Evolutionary conservation across 2,329 filamentous ascomycete species (phyloP).

Genomic region (Coleophoma eucalyptorum): DNA sequence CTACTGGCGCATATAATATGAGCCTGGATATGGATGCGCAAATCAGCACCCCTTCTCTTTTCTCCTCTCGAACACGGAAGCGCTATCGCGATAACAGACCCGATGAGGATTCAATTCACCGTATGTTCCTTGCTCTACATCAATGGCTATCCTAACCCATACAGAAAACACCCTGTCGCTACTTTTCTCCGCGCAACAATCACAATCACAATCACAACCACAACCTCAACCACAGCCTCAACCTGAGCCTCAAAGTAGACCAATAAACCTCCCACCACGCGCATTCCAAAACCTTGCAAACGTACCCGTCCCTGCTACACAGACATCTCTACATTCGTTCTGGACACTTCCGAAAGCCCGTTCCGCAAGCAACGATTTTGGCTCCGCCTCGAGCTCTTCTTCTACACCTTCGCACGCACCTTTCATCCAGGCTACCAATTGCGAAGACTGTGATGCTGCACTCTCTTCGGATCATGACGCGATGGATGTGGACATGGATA

Average conservation of each 20-base stretch:
- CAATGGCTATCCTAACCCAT: slow-evolving; percentile 8
- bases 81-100: slow-evolving; percentile 56
- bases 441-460: slow-evolving; percentile 49
- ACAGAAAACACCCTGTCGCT: slow-evolving; percentile 48
- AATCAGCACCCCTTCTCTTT: slow-evolving; percentile 35
- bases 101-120: slow-evolving; percentile 42
- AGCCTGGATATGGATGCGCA: slow-evolving; percentile 24
- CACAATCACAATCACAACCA: slow-evolving; percentile 19
- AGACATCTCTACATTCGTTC: slow-evolving; percentile 56
- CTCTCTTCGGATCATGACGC: slow-evolving; percentile 14
- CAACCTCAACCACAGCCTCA: slow-evolving; percentile 10
- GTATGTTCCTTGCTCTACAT: slow-evolving; percentile 13
- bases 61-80: slow-evolving; percentile 57
- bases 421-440: slow-evolving; percentile 32
- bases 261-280: slow-evolving; percentile 9
- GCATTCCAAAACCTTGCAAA: slow-evolving; percentile 9
- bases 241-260: slow-evolving; percentile 17
- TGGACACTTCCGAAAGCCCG: slow-evolving; percentile 45
- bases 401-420: slow-evolving; percentile 6
- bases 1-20: slow-evolving; percentile 28
- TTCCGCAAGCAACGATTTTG: slow-evolving; percentile 27
- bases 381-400: slow-evolving; percentile 19
- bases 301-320: slow-evolving; percentile 23
- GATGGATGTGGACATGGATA: slow-evolving; percentile 31
- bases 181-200: slow-evolving; percentile 52